phyloP scores from a whole-genome alignment of 2,329 filamentous ascomycete species.

The Fusarium coicis region DNA sequence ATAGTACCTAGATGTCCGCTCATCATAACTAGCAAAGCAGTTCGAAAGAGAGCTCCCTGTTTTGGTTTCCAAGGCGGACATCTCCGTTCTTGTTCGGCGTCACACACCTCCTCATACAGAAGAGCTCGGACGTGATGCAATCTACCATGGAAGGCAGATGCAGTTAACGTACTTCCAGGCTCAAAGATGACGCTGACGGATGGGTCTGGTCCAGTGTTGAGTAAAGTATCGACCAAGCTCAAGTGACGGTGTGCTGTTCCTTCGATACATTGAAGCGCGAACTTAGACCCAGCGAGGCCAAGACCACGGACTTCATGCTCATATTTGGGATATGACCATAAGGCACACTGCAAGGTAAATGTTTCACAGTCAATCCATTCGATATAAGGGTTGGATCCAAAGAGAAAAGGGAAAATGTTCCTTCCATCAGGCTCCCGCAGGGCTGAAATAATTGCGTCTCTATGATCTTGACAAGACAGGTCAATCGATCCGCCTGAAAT shows the following conservation, averaged over 20 bases:
- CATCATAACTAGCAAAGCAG: accelerated
- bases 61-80: too few relatives aligned
- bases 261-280: accelerated
- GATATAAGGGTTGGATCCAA: neutral
- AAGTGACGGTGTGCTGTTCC: accelerated
- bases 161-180: accelerated
- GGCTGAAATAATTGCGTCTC: too few relatives aligned
- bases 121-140: neutral
- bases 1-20: accelerated
- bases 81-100: accelerated
- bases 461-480: too few relatives aligned
- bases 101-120: too few relatives aligned
- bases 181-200: accelerated
- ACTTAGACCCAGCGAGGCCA: accelerated
- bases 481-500: too few relatives aligned
- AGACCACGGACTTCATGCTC: neutral
- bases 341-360: accelerated
- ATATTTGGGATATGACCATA: accelerated
- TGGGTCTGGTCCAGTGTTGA: accelerated
- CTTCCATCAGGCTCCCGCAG: too few relatives aligned
- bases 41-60: accelerated
- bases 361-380: accelerated
- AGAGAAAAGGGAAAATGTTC: neutral
- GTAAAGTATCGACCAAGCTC: neutral
- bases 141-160: accelerated